Evolutionary conservation across 441 rosid genomes (phyloP).

Genomic region (Jatropha podagrica): DNA sequence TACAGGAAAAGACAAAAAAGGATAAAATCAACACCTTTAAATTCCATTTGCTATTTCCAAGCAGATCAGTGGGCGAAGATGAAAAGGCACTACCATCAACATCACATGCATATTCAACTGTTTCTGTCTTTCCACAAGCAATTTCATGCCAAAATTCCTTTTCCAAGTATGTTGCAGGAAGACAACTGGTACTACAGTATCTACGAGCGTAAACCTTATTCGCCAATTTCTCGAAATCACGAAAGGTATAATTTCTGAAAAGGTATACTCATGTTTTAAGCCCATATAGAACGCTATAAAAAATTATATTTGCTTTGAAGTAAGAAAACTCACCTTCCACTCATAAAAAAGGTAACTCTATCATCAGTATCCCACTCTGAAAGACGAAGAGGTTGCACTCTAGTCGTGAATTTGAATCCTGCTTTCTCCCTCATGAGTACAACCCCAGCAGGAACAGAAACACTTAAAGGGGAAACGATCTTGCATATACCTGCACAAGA

Average conservation of each 20-base stretch:
- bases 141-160: slow-evolving; percentile 99
- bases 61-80: slow-evolving; percentile 75
- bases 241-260: slow-evolving; percentile 92
- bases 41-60: slow-evolving; percentile 99
- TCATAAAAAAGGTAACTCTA: slow-evolving; percentile 96
- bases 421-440: slow-evolving; percentile 86
- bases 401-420: slow-evolving; percentile 94
- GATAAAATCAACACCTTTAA: slow-evolving; percentile 72
- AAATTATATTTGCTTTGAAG: slow-evolving; percentile 14
- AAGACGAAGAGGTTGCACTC: slow-evolving; percentile 98
- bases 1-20: slow-evolving; percentile 8
- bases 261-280: slow-evolving; percentile 33
- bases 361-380: slow-evolving; percentile 97
- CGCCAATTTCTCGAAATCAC: slow-evolving; percentile 99
- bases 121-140: slow-evolving; percentile 90
- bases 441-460: slow-evolving; percentile 91
- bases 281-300: slow-evolving; percentile 13
- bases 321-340: slow-evolving; percentile 73
- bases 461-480: slow-evolving; percentile 80
- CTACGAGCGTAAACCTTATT: slow-evolving; percentile 93
- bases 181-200: slow-evolving; percentile 90
- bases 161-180: slow-evolving; percentile 91
- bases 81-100: slow-evolving; percentile 99
- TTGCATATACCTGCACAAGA: slow-evolving; percentile 81
- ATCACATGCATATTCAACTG: slow-evolving; percentile 99